Base-by-base conservation (phyloP, 108 stramenopile genomes). In the Asterionellopsis glacialis region DNA sequence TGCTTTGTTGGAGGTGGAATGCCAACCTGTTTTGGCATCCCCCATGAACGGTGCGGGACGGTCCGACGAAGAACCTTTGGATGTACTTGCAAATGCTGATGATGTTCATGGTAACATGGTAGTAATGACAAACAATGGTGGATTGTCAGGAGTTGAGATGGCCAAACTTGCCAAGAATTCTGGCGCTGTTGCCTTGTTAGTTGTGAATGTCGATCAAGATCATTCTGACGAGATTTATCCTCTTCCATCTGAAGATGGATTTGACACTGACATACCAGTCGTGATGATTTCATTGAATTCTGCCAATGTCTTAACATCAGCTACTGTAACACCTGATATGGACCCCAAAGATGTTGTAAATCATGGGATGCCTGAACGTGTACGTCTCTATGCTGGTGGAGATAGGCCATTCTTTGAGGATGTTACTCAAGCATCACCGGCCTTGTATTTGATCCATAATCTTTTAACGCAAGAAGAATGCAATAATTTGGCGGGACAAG, bases 361-460 rank as follows among this genome's bases (percentile, higher is more conserved):
- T 51, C 41, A 75, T 43, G 70, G 77, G 21, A 73, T 79, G 69
- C 73, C 75, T 25, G 68, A 81, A 59, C 44, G 74, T 26, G 80
- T 94, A 14, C 63, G 93, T 26, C 62, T 94, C 21, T 94, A 94
- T 67, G 87, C 88, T 10, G 93, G 88, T 27, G 93, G 88, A 5
- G 93, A 94, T 48, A 68, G 93, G 25, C 93, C 93, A n/a, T 94
- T 91, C 63, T 94, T 91, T 63, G 93, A 94, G 66, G 93, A 94
- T 68, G 87, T 85, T 11, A 70, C 77, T 13, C 65, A 83, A 1
- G 41, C 50, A 1, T 47, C 65, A 5, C 93, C 93, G 0, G 59
- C 83, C 12, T 73, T 94, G 15, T 94, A 94, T 47, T 61, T 94
- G 25, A 94, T 94, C 76, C 93, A 94, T 78, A 91, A 94, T 65